phyloP scores from a whole-genome alignment of 208 protist species.

The Leishmania arabica region DNA sequence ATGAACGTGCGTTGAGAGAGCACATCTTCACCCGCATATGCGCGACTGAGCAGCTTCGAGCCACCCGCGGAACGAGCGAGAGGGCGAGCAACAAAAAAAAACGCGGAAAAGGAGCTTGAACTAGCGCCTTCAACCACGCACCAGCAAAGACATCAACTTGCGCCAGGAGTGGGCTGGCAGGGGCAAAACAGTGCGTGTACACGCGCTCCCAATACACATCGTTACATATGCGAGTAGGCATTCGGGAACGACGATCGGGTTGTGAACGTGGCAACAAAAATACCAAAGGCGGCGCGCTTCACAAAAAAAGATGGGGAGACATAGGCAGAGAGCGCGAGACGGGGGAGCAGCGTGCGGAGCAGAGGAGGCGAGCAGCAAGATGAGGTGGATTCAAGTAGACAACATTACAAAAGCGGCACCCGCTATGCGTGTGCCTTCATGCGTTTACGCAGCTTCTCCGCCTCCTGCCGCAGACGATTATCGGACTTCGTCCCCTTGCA shows the following conservation, averaged over 20 bases:
- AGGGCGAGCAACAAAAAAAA: neutral
- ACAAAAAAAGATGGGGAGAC: neutral
- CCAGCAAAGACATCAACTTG: neutral
- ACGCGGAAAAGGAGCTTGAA: neutral
- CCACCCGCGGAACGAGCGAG: neutral
- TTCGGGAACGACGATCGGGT: neutral
- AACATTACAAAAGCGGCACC: neutral
- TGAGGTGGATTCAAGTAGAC: neutral
- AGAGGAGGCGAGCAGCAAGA: neutral
- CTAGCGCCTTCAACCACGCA: neutral
- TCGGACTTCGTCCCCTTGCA: constrained; percentile 87
- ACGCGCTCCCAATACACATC: no score
- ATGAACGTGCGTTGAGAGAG: neutral
- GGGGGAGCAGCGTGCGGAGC: neutral
- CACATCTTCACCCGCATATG: neutral
- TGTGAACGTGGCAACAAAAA: neutral
- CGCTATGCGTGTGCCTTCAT: constrained; percentile 5
- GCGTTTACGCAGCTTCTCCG: constrained; percentile 36
- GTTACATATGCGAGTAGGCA: neutral
- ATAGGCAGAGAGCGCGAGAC: neutral
- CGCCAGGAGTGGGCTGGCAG: neutral
- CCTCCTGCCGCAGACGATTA: constrained; percentile 56
- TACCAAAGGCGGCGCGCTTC: neutral
- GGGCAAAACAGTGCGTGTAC: neutral
- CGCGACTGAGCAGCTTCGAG: neutral